Percentiles rank a stretch among this genome's conserved stretches.
Evolutionary conservation across 2,329 filamentous ascomycete genomes (phyloP).

Genomic region (Stagonosporopsis chrysanthemi): DNA sequence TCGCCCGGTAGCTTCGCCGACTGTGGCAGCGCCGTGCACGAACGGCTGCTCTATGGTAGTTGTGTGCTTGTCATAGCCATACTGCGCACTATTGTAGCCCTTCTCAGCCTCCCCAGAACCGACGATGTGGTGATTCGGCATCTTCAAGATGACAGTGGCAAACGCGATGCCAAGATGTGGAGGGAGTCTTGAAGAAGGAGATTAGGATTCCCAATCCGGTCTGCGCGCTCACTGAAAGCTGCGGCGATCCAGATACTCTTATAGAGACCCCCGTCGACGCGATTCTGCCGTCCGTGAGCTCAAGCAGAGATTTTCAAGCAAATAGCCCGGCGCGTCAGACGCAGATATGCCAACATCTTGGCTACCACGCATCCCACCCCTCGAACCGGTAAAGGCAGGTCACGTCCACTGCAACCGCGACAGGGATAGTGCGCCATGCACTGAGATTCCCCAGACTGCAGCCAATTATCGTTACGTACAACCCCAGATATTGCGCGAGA

Average conservation of each 20-base stretch:
- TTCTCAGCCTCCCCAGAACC: conserved; percentile 36
- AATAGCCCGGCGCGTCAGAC: conserved; percentile 11
- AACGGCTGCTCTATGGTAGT: conserved; percentile 32
- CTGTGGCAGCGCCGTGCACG: conserved; percentile 36
- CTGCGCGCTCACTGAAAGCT: conserved; percentile 9
- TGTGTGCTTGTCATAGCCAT: conserved; percentile 29
- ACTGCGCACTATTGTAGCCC: conserved; percentile 24
- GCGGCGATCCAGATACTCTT: conserved; percentile 9
- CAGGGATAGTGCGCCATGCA: conserved; percentile 6
- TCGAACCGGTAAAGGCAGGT: conserved; percentile 18
- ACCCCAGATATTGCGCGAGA: conserved; percentile 15
- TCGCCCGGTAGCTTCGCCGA: conserved; percentile 37
- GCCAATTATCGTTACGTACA: conserved; percentile 36
- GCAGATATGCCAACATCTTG: conserved; percentile 21
- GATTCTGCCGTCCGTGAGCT: background rate
- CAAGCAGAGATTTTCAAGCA: conserved; percentile 19
- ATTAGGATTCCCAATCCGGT: conserved; percentile 4
- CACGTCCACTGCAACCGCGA: conserved; percentile 4
- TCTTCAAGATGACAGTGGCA: conserved; percentile 9
- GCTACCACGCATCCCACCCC: conserved; percentile 14
- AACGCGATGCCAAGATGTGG: background rate
- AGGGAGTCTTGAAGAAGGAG: background rate
- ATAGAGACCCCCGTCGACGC: conserved; percentile 4
- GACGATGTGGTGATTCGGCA: conserved; percentile 35
- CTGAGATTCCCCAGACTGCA: conserved; percentile 14